phyloP scores from a whole-genome alignment of 2,329 filamentous ascomycete species.

The Dothiorella sarmentorum region DNA sequence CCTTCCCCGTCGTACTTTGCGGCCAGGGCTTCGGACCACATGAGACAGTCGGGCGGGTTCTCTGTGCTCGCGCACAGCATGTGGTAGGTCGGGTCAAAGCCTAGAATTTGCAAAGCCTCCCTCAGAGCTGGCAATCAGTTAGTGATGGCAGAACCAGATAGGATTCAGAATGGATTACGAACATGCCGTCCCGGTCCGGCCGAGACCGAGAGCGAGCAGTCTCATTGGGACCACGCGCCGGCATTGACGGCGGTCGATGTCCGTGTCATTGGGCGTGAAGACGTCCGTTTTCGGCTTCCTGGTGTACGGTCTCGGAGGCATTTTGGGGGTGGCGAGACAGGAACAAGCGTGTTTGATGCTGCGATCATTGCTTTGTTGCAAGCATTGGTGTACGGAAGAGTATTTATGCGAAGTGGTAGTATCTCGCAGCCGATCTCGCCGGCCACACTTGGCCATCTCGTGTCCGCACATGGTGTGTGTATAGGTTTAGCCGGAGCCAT shows the following conservation, averaged over 20 bases:
- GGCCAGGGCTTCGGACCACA: constrained; percentile 67
- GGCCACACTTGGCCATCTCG: background rate
- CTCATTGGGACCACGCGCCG: background rate
- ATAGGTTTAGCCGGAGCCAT: background rate
- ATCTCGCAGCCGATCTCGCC: background rate
- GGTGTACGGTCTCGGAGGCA: background rate
- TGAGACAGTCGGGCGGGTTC: constrained; percentile 63
- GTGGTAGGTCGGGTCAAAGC: constrained; percentile 68
- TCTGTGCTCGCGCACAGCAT: constrained; percentile 69
- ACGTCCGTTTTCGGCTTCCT: background rate
- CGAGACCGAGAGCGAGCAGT: background rate
- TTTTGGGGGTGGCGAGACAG: background rate
- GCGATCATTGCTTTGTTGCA: background rate
- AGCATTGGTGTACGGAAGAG: background rate
- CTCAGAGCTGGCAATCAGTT: background rate
- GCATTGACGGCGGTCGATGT: background rate
- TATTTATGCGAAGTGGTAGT: background rate
- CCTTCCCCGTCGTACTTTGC: constrained; percentile 61
- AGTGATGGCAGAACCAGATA: background rate
- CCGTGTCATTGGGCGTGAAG: background rate
- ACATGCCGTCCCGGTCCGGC: background rate
- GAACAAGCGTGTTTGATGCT: background rate
- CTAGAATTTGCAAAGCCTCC: constrained; percentile 62
- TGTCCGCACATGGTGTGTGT: background rate
- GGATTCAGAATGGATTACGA: background rate